phyloP scores from a whole-genome alignment of 495 filamentous ascomycete genomes.

The Daldinia caldariorum region DNA sequence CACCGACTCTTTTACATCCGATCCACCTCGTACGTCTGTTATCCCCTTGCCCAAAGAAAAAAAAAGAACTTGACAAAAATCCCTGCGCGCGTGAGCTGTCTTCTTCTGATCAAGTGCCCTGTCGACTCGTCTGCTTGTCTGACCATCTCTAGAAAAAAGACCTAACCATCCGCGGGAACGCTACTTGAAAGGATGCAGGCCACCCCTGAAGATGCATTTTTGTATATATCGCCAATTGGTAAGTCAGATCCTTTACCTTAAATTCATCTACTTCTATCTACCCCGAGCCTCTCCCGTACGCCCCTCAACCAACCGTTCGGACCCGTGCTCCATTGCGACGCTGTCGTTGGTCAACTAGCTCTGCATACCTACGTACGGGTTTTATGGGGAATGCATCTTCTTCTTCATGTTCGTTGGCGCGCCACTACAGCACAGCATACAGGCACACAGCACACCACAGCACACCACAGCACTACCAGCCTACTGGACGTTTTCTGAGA shows the following conservation, averaged over 20 bases:
- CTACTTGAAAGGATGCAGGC: slow-evolving; percentile 49
- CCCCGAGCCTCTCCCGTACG: slow-evolving; percentile 29
- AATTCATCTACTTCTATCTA: slow-evolving; percentile 30
- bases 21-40: slow-evolving; percentile 29
- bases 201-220: slow-evolving; percentile 56
- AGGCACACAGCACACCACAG: too few species aligned
- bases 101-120: slow-evolving; percentile 27
- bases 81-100: slow-evolving; percentile 31
- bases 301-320: slow-evolving; percentile 57
- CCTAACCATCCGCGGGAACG: slow-evolving; percentile 30
- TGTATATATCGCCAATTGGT: slow-evolving; percentile 63
- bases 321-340: slow-evolving; percentile 53
- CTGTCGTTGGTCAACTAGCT: slow-evolving; percentile 52
- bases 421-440: slow-evolving; percentile 15
- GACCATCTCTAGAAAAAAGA: slow-evolving; percentile 29
- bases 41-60: slow-evolving; percentile 15
- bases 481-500: slow-evolving; percentile 35
- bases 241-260: slow-evolving; percentile 49
- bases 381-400: slow-evolving; percentile 42
- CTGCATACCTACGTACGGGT: slow-evolving; percentile 46
- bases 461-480: slow-evolving; percentile 22
- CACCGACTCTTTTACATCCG: slow-evolving; percentile 38
- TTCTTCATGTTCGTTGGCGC: slow-evolving; percentile 37
- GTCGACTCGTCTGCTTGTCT: slow-evolving; percentile 12
- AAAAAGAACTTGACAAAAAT: slow-evolving; percentile 4